Percentiles rank a stretch among this genome's conserved stretches.
phyloP scores from a whole-genome alignment of 345 rosid species.

The Murraya koenigii region DNA sequence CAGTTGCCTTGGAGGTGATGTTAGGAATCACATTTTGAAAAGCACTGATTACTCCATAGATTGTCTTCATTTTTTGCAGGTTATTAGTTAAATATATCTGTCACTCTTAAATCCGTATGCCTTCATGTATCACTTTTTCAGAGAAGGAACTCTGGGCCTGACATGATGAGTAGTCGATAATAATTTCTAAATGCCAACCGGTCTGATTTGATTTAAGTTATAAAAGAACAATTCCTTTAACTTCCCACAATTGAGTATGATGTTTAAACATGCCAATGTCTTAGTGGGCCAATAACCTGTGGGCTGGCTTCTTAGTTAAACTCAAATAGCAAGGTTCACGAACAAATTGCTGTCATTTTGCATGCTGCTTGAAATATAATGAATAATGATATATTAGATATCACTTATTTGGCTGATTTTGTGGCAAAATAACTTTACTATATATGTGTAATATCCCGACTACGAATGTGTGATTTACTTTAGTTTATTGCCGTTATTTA shows the following conservation, averaged over 20 bases:
- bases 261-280: background rate
- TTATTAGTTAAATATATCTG: background rate
- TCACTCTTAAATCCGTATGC: background rate
- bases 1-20: background rate
- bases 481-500: background rate
- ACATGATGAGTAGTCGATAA: background rate
- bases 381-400: background rate
- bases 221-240: background rate
- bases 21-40: background rate
- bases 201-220: background rate
- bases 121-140: background rate
- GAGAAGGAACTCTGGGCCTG: background rate
- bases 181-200: background rate
- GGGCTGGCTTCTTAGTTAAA: background rate
- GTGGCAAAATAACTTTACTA: background rate
- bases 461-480: background rate
- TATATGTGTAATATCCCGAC: background rate
- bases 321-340: background rate
- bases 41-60: background rate
- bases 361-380: background rate
- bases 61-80: background rate
- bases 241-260: background rate
- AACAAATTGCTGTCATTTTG: background rate
- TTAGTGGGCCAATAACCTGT: background rate
- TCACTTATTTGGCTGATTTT: background rate